Conservation (phyloP, 1,139 yeast genomes). For the Suhomyces yuchorum region DNA sequence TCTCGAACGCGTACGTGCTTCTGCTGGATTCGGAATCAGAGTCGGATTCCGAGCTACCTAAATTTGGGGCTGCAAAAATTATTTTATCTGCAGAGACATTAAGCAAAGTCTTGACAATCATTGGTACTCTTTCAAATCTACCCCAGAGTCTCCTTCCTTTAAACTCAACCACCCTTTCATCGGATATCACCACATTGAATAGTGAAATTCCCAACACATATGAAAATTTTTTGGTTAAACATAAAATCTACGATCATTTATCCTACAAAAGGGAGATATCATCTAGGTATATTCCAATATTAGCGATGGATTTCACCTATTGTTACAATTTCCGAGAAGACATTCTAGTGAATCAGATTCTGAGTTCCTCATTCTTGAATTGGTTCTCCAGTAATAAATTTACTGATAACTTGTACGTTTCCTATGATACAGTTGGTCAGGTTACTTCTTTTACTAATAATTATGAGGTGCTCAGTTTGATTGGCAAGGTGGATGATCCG, state of each 20-base stretch:
- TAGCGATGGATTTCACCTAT: slow-evolving; percentile 33
- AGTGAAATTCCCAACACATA: slow-evolving; percentile 28
- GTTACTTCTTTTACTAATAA: slow-evolving; percentile 24
- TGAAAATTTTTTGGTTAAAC: slow-evolving; percentile 18
- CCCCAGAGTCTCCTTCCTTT: slow-evolving; percentile 26
- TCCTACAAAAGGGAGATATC: slow-evolving; percentile 21
- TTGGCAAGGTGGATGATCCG: slow-evolving; percentile 18
- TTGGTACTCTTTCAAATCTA: slow-evolving; percentile 29
- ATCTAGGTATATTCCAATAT: slow-evolving; percentile 28
- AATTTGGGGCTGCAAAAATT: slow-evolving; percentile 22
- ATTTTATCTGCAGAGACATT: slow-evolving; percentile 34
- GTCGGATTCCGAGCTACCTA: neutral
- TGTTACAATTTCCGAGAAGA: slow-evolving; percentile 37
- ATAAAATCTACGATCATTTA: slow-evolving; percentile 17
- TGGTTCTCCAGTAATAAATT: slow-evolving; percentile 43
- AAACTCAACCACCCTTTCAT: slow-evolving; percentile 23
- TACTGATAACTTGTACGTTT: slow-evolving; percentile 28
- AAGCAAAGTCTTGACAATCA: slow-evolving; percentile 27
- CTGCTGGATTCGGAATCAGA: neutral
- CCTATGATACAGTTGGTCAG: slow-evolving; percentile 23
- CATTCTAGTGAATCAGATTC: slow-evolving; percentile 29
- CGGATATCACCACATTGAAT: slow-evolving; percentile 31
- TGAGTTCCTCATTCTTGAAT: slow-evolving; percentile 39
- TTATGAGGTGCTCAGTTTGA: slow-evolving; percentile 14
- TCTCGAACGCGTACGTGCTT: slow-evolving; percentile 24